A percentile compares a stretch with the other conserved stretches of the same genome.
These are phyloP conservation scores for Aphanomyces invadans DNA, from an alignment of 352 stramenopile species.

Conservation along the genomic window DNA sequence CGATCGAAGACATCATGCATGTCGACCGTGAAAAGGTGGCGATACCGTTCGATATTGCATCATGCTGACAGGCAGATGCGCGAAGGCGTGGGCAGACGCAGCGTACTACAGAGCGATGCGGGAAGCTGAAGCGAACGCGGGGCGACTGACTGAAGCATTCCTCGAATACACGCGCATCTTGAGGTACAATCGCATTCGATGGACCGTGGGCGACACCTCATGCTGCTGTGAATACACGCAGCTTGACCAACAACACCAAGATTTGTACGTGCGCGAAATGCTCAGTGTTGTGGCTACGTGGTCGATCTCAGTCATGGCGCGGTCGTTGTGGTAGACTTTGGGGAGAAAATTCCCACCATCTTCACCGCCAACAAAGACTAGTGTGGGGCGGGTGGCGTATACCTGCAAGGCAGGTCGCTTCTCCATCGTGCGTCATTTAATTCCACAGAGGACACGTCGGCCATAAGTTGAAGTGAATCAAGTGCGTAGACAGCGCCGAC, in stretches of 20 bases:
- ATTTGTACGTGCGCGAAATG: conserved; percentile 14
- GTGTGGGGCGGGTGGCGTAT: background rate
- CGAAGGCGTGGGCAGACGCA: background rate
- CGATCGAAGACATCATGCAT: conserved; percentile 6
- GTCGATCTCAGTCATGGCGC: too few species aligned
- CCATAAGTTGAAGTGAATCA: too few species aligned
- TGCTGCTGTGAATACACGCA: too few species aligned
- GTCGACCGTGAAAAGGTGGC: background rate
- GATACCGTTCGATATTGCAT: background rate
- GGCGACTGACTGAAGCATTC: conserved; percentile 7
- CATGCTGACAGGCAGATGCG: background rate
- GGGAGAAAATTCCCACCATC: conserved; percentile 13
- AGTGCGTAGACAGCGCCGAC: too few species aligned
- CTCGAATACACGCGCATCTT: conserved; percentile 16
- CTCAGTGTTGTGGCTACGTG: too few species aligned
- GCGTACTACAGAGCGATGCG: conserved; percentile 5
- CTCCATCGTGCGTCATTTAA: too few species aligned
- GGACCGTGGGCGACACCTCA: too few species aligned
- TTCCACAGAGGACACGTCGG: too few species aligned
- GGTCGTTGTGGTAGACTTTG: conserved; percentile 21
- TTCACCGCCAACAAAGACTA: conserved; percentile 2
- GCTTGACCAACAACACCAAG: conserved; percentile 21
- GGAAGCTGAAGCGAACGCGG: conserved; percentile 13
- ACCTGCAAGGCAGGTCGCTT: too few species aligned
- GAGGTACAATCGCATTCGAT: too few species aligned